Percentiles rank a stretch among this genome's conserved stretches.
phyloP scores from a whole-genome alignment of 805 yeast genomes.

The Pichia membranifaciens region DNA sequence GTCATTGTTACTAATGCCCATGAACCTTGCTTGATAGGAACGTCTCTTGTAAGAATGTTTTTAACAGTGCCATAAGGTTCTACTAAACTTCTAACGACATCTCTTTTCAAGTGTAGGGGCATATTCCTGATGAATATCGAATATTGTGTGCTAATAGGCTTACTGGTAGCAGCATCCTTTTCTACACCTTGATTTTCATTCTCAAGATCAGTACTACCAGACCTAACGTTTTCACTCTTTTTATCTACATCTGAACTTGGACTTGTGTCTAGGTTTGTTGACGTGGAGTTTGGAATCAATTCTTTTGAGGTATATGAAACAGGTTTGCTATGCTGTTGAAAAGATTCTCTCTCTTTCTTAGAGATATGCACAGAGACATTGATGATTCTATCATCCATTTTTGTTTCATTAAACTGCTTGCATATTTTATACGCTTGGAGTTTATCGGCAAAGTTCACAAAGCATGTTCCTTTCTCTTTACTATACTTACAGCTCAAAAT shows the following conservation, averaged over 20 bases:
- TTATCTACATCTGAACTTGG: not conserved
- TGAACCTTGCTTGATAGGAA: conserved; percentile 25
- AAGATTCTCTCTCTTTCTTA: conserved; percentile 24
- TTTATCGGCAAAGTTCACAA: conserved; percentile 36
- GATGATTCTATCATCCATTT: conserved; percentile 20
- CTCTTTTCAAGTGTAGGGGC: conserved; percentile 25
- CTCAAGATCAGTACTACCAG: not conserved
- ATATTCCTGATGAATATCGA: conserved; percentile 29
- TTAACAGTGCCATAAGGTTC: conserved; percentile 29
- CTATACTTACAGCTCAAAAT: conserved; percentile 30
- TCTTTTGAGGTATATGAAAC: not conserved
- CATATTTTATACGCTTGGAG: conserved; percentile 34
- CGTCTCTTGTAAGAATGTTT: conserved; percentile 23
- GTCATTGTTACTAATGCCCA: conserved; percentile 31
- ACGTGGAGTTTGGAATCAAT: not conserved
- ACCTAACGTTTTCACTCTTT: not conserved
- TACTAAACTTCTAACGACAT: conserved; percentile 22
- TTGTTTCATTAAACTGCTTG: conserved; percentile 21
- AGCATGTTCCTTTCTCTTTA: conserved; percentile 27
- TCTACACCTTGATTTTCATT: not conserved
- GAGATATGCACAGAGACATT: conserved; percentile 27
- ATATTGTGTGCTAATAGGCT: conserved; percentile 20
- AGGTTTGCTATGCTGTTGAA: conserved; percentile 4
- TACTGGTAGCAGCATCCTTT: not conserved
- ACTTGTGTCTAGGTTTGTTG: not conserved